Conservation (phyloP, 495 filamentous ascomycete genomes). For the Staphylotrichum tortipilum region DNA sequence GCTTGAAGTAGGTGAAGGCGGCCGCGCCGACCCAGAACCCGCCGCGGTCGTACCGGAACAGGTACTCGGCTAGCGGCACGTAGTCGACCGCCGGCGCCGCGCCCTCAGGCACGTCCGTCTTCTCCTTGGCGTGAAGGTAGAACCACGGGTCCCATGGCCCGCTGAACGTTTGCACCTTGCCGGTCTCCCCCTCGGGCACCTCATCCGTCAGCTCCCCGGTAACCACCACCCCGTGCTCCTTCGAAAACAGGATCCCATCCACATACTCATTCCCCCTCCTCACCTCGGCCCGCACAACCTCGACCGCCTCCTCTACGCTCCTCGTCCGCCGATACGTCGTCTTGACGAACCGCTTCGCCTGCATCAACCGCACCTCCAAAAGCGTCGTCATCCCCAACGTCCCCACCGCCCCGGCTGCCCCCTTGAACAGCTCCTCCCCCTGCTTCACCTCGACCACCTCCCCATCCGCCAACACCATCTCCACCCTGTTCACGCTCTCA, state of each 20-base stretch:
- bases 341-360: slow-evolving; percentile 44
- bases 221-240: slow-evolving; percentile 40
- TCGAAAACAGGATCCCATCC: slow-evolving; percentile 43
- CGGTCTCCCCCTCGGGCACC: slow-evolving; percentile 15
- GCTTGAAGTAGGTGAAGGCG: slow-evolving; percentile 46
- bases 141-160: slow-evolving; percentile 43
- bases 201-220: slow-evolving; percentile 39
- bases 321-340: slow-evolving; percentile 34
- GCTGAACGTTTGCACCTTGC: slow-evolving; percentile 32
- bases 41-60: slow-evolving; percentile 55
- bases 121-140: slow-evolving; percentile 37
- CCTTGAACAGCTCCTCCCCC: slow-evolving; percentile 47
- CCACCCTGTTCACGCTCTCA: slow-evolving; percentile 44
- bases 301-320: slow-evolving; percentile 8
- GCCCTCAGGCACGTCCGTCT: slow-evolving; percentile 10
- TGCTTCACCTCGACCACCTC: slow-evolving; percentile 33
- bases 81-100: slow-evolving; percentile 20
- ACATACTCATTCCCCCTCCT: slow-evolving; percentile 35
- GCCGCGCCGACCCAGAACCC: slow-evolving; percentile 52
- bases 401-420: slow-evolving; percentile 50
- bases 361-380: slow-evolving; percentile 46
- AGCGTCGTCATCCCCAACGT: slow-evolving; percentile 51
- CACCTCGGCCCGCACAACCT: slow-evolving; percentile 11
- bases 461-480: slow-evolving; percentile 51
- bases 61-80: slow-evolving; percentile 45